Percentiles rank a stretch among this genome's conserved stretches.
Conservation (phyloP, 768 basidiomycete genomes). For the Tubosaeta sp. region DNA sequence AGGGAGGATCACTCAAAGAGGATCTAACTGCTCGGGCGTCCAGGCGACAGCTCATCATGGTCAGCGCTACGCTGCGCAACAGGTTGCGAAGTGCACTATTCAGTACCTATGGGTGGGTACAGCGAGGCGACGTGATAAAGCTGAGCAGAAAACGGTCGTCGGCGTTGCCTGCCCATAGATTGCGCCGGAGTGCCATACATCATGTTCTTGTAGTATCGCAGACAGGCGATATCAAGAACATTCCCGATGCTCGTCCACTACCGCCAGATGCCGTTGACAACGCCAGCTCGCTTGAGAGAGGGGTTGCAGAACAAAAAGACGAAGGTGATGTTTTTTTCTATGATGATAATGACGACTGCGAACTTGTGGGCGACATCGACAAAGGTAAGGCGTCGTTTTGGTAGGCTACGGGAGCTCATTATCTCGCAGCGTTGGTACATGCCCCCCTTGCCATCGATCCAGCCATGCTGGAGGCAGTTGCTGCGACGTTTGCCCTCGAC, state of each 20-base stretch:
- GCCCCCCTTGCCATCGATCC: slow-evolving; percentile 53
- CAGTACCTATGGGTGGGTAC: slow-evolving; percentile 57
- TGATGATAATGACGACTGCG: slow-evolving; percentile 18
- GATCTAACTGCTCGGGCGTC: neutral
- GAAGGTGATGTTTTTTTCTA: slow-evolving; percentile 22
- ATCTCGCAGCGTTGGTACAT: slow-evolving; percentile 38
- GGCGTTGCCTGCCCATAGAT: slow-evolving; percentile 23
- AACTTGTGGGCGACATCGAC: slow-evolving; percentile 18
- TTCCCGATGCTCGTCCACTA: slow-evolving; percentile 40
- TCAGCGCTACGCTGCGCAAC: slow-evolving; percentile 66
- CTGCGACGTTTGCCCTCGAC: slow-evolving; percentile 65
- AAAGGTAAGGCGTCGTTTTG: slow-evolving; percentile 14
- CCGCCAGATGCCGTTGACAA: neutral
- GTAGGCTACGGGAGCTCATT: slow-evolving; percentile 5
- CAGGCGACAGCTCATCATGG: slow-evolving; percentile 59
- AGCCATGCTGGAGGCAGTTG: slow-evolving; percentile 61
- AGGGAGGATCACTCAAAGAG: slow-evolving; percentile 10
- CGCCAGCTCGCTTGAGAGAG: neutral
- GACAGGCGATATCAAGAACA: slow-evolving; percentile 49
- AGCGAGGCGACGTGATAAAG: slow-evolving; percentile 34
- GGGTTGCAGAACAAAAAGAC: neutral
- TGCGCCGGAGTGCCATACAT: slow-evolving; percentile 37
- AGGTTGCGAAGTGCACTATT: slow-evolving; percentile 40
- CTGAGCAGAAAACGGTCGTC: slow-evolving; percentile 25
- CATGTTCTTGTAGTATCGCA: slow-evolving; percentile 60